Evolutionary conservation across 768 basidiomycete species (phyloP).

Genomic region (Imleria badia): DNA sequence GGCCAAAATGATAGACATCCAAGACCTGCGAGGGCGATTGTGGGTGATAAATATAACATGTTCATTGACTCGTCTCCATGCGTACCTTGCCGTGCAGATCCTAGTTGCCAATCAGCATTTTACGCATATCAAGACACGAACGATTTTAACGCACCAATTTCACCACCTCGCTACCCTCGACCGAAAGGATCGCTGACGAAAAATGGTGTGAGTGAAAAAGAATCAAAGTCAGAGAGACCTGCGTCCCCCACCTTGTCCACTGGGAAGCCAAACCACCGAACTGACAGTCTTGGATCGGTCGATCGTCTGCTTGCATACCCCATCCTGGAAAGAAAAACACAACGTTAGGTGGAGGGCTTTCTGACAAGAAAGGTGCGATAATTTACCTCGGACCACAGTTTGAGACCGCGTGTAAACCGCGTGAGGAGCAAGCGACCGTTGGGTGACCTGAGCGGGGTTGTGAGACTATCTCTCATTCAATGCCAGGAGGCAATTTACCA

Average conservation of each 20-base stretch:
- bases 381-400: slow-evolving; percentile 51
- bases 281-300: slow-evolving; percentile 44
- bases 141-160: slow-evolving; percentile 38
- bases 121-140: background rate
- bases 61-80: background rate
- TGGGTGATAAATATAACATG: background rate
- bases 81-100: slow-evolving; percentile 41
- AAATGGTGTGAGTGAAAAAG: background rate
- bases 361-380: background rate
- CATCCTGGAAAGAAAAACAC: slow-evolving; percentile 34
- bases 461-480: background rate
- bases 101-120: slow-evolving; percentile 24
- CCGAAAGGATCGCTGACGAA: slow-evolving; percentile 46
- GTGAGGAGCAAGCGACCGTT: slow-evolving; percentile 45
- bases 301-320: slow-evolving; percentile 49
- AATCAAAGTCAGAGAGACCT: background rate
- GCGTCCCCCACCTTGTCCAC: slow-evolving; percentile 39
- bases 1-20: slow-evolving; percentile 41
- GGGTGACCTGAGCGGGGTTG: slow-evolving; percentile 40
- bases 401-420: slow-evolving; percentile 46
- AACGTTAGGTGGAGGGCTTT: background rate
- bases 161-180: slow-evolving; percentile 46
- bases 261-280: slow-evolving; percentile 51
- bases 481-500: slow-evolving; percentile 33
- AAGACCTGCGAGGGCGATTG: slow-evolving; percentile 30